Conservation (phyloP, 2,329 filamentous ascomycete genomes). For the Lasiodiplodia theobromae region DNA sequence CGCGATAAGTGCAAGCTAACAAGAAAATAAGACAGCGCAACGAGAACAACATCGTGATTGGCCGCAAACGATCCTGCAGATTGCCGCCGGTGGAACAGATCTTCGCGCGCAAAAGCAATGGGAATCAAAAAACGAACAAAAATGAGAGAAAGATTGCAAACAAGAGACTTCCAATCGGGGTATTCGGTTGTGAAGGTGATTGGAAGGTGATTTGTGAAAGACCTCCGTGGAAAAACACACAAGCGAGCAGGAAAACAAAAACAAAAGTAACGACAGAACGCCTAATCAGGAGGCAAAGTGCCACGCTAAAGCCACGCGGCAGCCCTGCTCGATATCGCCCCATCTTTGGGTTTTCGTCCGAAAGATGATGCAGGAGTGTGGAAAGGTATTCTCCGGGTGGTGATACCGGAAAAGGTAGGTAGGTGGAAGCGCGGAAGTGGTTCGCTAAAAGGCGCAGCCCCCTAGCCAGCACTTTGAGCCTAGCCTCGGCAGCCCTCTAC, state of each 20-base stretch:
- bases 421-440: neutral
- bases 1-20: conserved; percentile 1
- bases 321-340: conserved; percentile 18
- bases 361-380: neutral
- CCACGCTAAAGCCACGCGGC: conserved; percentile 25
- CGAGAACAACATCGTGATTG: conserved; percentile 2
- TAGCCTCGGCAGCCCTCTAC: conserved; percentile 26
- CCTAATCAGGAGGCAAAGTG: neutral
- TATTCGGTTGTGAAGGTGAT: conserved; percentile 14
- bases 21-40: neutral
- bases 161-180: conserved; percentile 23
- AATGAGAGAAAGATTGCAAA: neutral
- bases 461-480: conserved; percentile 13
- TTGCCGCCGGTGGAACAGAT: neutral
- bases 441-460: conserved; percentile 16
- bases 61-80: neutral
- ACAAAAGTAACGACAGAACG: conserved; percentile 15
- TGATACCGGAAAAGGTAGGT: conserved; percentile 24
- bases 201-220: conserved; percentile 7
- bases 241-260: neutral
- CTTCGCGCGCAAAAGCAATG: conserved; percentile 12
- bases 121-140: neutral
- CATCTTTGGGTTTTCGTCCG: conserved; percentile 10
- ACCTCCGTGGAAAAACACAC: conserved; percentile 3
- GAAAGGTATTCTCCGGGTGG: conserved; percentile 20